Evolutionary conservation across 129 eudicot species (phyloP), one percentile per base, ranked within the genome.

Genomic region (Silybum marianum): DNA sequence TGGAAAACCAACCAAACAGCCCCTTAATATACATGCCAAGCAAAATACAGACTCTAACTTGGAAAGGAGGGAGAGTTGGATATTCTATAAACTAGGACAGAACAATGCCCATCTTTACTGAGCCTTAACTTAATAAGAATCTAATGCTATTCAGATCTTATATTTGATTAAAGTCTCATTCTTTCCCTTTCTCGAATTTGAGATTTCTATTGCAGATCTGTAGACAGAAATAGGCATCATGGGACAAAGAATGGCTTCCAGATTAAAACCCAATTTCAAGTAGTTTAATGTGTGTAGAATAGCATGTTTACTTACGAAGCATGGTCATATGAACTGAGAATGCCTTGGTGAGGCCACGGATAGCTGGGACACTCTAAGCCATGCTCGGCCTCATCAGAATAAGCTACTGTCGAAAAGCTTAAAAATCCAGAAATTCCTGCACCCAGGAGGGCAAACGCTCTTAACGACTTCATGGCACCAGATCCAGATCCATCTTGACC

Each of bases 301-400:
- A 65, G 7, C 1, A 9, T 42, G 16, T 78, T 24, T 30, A 70
- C 82, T 46, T 69, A 89, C 90, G 93, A 86, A 73, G 90, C 85
- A 79, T 89, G 93, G 78, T 89, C 93, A 40, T 86, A 89, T 40
- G 93, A 89, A 76, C 87, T 87, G 40, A 89, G 93, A 70, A 89
- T 89, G 84, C 93, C 93, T 51, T 80, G 74, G 87, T 87, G 90
- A 30, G 93, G 93, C 93, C 93, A 89, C 6, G 90, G 90, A 75
- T 89, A 89, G 74, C 25, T 82, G 19, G 93, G 84, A 38, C 67
- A 22, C 19, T 79, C 84, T 68, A 89, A 75, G 24, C 93, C 93
- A 36, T 89, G 86, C 42, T 87, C 93, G 34, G 86, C 93, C 79
- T 89, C 93, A 73, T 89, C 93, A 63, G 87, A 76, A 69, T 81